Conservation (phyloP, 345 rosid genomes). For the Acer yangbiense region DNA sequence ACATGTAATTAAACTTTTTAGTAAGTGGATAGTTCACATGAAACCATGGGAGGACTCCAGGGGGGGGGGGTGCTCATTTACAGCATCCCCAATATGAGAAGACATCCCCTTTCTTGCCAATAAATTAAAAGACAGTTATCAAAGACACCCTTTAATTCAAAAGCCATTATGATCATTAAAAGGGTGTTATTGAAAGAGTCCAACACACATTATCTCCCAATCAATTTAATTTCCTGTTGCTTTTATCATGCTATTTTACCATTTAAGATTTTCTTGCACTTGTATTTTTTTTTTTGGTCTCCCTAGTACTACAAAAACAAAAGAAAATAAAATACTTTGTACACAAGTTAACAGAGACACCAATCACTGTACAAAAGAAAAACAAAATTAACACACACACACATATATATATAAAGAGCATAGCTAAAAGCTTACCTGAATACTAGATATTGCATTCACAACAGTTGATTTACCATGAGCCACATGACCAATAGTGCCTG, state of each 20-base stretch:
- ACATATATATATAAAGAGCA: not conserved
- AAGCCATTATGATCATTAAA: not conserved
- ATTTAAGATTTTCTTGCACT: no score
- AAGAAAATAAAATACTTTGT: not conserved
- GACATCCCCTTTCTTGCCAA: not conserved
- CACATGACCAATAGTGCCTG: slow-evolving; percentile 97
- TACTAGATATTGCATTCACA: slow-evolving; percentile 95
- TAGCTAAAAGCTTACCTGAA: slow-evolving; percentile 55
- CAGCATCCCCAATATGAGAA: no score
- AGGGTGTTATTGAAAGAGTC: no score
- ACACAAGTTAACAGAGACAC: not conserved
- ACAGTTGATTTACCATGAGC: slow-evolving; percentile 98
- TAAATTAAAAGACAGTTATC: not conserved
- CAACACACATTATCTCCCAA: no score
- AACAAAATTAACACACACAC: not conserved
- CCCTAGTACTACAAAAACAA: no score
- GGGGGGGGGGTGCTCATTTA: no score
- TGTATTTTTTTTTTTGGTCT: no score
- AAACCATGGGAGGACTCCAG: not conserved
- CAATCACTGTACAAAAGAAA: no score
- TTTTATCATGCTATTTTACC: no score
- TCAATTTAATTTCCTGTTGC: no score
- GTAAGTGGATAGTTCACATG: not conserved
- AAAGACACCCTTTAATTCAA: not conserved
- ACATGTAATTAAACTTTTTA: not conserved